Evolutionary conservation across 225 moss, liverwort and hornwort genomes (phyloP), one percentile per base, ranked within the genome.

Genomic region (Pseudisothecium myosuroides): DNA sequence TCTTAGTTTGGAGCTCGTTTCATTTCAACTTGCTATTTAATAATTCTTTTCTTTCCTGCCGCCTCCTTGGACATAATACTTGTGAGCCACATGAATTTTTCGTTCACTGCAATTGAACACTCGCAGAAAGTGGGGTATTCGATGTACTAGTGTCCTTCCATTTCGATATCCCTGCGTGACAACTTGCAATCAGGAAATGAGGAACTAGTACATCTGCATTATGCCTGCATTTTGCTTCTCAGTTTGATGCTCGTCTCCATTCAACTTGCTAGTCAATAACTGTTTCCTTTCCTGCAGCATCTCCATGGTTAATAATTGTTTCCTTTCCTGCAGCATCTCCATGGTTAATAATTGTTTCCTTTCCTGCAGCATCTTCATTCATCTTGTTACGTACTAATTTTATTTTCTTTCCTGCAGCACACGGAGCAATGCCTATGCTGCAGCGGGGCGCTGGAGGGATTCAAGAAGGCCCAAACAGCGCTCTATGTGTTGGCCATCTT

Each of bases 381-480:
- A 11, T 39, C 58, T 58, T 55, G 8, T 14, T 34, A 14, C 13
- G 9, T 54, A 6, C 18, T 82, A 23, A 32, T 16, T 5, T 34
- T 17, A n/a, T 36, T 47, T 10, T 18, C 32, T 52, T 34, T 54
- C 75, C 10, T 93, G 81, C 95, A 96, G 94, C 98, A 96, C 87
- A 98, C 98, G 29, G 88, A 95, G 86, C 92, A 95, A 81, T 96
- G 98, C 80, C 49, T 83, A n/a, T 94, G 90, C 80, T 98, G 98
- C 90, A 93, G 92, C 54, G 85, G 86, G 39, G 98, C 98, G 21
- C 36, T 96, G 72, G 86, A 81, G 32, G 94, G 94, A 31, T 98
- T 98, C 50, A 90, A 96, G 91, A 92, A 67, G 71, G 90, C 95
- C 2, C 95, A 95, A 80, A 95, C 83, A 47, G 85, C 89, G 20